Base-by-base conservation (phyloP, 202 grass and related monocot species). In the Eragrostis tef region DNA sequence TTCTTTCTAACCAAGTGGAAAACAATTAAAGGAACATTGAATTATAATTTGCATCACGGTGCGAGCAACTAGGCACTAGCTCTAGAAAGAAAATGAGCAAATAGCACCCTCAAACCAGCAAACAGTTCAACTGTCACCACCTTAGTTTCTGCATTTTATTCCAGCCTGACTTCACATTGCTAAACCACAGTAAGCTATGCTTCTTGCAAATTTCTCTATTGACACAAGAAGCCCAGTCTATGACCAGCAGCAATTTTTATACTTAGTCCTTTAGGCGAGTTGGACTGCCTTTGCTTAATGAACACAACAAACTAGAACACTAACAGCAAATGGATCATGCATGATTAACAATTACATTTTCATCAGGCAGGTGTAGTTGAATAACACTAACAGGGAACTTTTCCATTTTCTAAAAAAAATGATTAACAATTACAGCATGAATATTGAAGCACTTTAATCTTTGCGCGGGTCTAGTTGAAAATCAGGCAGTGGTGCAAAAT, bases 61-160 rank as follows among this genome's bases (percentile, higher is more conserved):
- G 25, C 62, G 45, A n/a, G 0, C n/a, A 0, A 48, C 7, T 67
- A 79, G 0, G 14, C 1, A 41, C 7, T 59, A 73, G 17, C 31
- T 52, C 24, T 46, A 69, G 43, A 56, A 68, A 61, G 61, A 62
- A 77, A 78, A 46, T 50, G 3, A 22, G 16, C 20, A 67, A 61
- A 44, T 53, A 63, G 44, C 29, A 81, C n/a, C 4, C 47, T 65
- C 3, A 34, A 24, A 67, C 29, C 3, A 7, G 0, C 29, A 48
- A 73, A 81, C 3, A 82, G 14, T 81, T 75, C 44, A 51, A 75
- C 9, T 62, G 41, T 24, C 9, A 50, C 70, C 24, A 24, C 34
- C 49, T 6, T 12, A 57, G 27, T 73, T 73, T 73, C 61, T 73
- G 13, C 17, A 54, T 54, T 34, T 71, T 34, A 82, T 13, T 77